phyloP scores from a whole-genome alignment of 2,329 filamentous ascomycete genomes.

The Clathrospora elynae region DNA sequence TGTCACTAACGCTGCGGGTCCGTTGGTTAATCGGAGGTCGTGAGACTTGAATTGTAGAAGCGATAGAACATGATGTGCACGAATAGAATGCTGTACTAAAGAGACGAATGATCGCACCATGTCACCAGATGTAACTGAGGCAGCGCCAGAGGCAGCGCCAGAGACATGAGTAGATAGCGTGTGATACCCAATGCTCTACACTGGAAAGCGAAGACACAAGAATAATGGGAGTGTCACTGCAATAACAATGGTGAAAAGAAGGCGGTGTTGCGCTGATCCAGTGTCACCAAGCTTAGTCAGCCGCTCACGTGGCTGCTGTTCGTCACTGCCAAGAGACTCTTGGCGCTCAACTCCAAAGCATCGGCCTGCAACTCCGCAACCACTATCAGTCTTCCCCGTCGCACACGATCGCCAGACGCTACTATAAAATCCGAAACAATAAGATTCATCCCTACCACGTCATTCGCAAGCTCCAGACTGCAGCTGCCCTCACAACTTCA shows the following conservation, averaged over 20 bases:
- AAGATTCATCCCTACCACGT: not conserved
- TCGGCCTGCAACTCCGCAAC: slow-evolving; percentile 21
- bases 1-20: too few relatives aligned
- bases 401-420: not conserved
- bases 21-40: too few relatives aligned
- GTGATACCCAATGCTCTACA: too few relatives aligned
- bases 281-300: slow-evolving; percentile 15
- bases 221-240: too few relatives aligned
- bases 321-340: slow-evolving; percentile 29
- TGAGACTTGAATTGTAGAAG: too few relatives aligned
- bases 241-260: not conserved
- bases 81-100: too few relatives aligned
- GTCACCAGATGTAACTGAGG: too few relatives aligned
- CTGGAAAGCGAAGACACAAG: too few relatives aligned
- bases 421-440: not conserved
- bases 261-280: not conserved
- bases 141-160: too few relatives aligned
- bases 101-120: too few relatives aligned
- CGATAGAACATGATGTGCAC: too few relatives aligned
- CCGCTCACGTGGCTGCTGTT: slow-evolving; percentile 15
- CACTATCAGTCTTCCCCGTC: slow-evolving; percentile 8
- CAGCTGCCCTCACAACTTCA: slow-evolving; percentile 15
- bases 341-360: slow-evolving; percentile 16
- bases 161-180: not conserved
- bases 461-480: slow-evolving; percentile 1